phyloP scores from a whole-genome alignment of 805 yeast genomes.

The Metschnikowia reukaufii region DNA sequence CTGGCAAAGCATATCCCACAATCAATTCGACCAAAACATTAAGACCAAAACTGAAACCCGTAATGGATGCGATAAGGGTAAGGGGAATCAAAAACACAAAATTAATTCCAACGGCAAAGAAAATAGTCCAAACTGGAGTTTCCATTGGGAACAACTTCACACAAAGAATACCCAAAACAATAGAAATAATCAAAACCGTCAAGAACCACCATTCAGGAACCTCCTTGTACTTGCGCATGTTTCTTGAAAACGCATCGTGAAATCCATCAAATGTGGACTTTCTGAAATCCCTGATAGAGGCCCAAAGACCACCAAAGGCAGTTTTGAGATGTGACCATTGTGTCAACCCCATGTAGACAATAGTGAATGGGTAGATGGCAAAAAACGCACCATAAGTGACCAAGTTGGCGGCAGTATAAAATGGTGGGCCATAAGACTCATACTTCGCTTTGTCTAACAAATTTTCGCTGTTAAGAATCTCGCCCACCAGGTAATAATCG shows the following conservation, averaged over 20 bases:
- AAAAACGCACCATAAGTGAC: constrained; percentile 26
- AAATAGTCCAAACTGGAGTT: constrained; percentile 43
- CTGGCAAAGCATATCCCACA: constrained; percentile 45
- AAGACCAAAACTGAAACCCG: constrained; percentile 40
- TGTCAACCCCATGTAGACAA: constrained; percentile 21
- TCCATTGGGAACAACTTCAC: constrained; percentile 40
- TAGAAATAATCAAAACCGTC: constrained; percentile 28
- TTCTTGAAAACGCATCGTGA: constrained; percentile 31
- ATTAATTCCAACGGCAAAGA: constrained; percentile 40
- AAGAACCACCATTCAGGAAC: constrained; percentile 47
- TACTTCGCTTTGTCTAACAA: constrained; percentile 21
- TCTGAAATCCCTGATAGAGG: constrained; percentile 19
- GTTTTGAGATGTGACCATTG: constrained; percentile 18
- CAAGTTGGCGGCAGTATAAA: constrained; percentile 25
- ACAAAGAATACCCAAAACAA: constrained; percentile 39
- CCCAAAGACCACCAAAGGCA: constrained; percentile 16
- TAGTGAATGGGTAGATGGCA: constrained; percentile 27
- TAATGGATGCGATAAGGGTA: constrained; percentile 35
- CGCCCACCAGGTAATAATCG: constrained; percentile 21
- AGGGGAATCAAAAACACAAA: constrained; percentile 42
- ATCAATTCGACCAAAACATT: constrained; percentile 45
- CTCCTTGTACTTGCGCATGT: constrained; percentile 38
- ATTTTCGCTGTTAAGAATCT: constrained; percentile 15
- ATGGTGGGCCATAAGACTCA: constrained; percentile 23
- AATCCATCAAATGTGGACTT: constrained; percentile 32